Evolutionary conservation across 805 yeast genomes (phyloP), one percentile per base, ranked within the genome.

Genomic region (Barnettozyma siamensis): DNA sequence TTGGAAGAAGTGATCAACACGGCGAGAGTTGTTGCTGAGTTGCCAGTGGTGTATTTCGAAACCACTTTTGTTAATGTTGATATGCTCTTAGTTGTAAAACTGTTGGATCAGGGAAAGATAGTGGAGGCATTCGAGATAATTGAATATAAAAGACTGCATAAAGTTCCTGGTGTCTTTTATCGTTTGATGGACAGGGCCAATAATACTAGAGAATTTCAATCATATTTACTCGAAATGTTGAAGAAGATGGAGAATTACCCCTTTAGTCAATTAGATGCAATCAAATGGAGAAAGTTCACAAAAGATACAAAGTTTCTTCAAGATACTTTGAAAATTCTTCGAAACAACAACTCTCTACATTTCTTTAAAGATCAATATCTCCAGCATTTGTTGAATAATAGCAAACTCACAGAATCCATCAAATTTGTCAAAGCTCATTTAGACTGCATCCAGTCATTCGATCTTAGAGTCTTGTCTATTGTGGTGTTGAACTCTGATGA

Each of bases 31-130:
- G 48, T 48, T 1, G 9, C 27, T 8, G 10, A 32, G 6, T 21
- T 53, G 7, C 50, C 55, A 4, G n/a, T 18, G 2, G 42, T 42
- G 27, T 48, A 42, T 35, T 44, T 42, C 43, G 37, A 41, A 18
- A 51, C 58, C 1, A 35, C 28, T 1, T 47, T 41, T 30, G 45
- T 46, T 3, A 47, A 40, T 23, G 46, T 53, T 12, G 44, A 51
- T 20, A n/a, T 42, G 4, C 19, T 46, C 3, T 13, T 50, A 5
- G 51, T 43, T 1, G 10, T 39, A 21, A 50, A 34, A 19, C 21
- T 45, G 16, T 15, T 49, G 9, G 15, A 34, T 12, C 24, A 18
- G 5, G 45, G 45, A 2, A 12, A 43, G 5, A 8, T 37, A 1
- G 34, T 35, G 13, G 24, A 28, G 4, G 55, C 47, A 8, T 35